Conservation (phyloP, 495 filamentous ascomycete species). For the Tuber calosporum region DNA sequence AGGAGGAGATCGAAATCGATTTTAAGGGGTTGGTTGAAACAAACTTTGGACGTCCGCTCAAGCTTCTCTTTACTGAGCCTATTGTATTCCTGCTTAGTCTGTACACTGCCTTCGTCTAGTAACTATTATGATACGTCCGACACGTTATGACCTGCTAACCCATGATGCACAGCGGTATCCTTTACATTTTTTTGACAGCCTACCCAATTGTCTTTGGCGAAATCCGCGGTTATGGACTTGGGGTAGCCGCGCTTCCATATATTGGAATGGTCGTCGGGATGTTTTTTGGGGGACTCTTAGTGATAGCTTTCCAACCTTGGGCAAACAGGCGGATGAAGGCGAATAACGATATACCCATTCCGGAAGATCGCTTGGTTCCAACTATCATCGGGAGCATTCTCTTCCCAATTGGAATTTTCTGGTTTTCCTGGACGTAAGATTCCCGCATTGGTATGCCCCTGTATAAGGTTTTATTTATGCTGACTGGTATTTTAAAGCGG, state of each 20-base stretch:
- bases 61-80: conserved; percentile 50
- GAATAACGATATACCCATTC: conserved; percentile 66
- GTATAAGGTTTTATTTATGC: neutral
- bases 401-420: conserved; percentile 61
- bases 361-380: conserved; percentile 78
- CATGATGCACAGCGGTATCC: conserved; percentile 45
- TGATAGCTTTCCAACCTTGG: conserved; percentile 60
- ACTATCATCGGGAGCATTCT: conserved; percentile 67
- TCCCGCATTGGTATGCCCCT: conserved; percentile 31
- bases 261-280: conserved; percentile 75
- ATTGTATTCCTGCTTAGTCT: conserved; percentile 47
- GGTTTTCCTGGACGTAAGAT: conserved; percentile 57
- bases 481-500: conserved; percentile 12
- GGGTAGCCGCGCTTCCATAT: conserved; percentile 66
- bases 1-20: conserved; percentile 87
- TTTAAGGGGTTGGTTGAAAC: conserved; percentile 68
- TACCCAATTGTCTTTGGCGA: conserved; percentile 59
- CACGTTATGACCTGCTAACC: conserved; percentile 57
- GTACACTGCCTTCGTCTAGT: conserved; percentile 58
- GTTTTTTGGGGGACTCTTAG: conserved; percentile 53
- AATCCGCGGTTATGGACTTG: conserved; percentile 60
- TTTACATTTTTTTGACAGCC: conserved; percentile 66
- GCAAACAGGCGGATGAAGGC: conserved; percentile 61
- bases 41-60: conserved; percentile 58
- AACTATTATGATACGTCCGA: conserved; percentile 57